Evolutionary conservation across 257 asterid genomes (phyloP).

Genomic region (Solanum pinnatisectum): DNA sequence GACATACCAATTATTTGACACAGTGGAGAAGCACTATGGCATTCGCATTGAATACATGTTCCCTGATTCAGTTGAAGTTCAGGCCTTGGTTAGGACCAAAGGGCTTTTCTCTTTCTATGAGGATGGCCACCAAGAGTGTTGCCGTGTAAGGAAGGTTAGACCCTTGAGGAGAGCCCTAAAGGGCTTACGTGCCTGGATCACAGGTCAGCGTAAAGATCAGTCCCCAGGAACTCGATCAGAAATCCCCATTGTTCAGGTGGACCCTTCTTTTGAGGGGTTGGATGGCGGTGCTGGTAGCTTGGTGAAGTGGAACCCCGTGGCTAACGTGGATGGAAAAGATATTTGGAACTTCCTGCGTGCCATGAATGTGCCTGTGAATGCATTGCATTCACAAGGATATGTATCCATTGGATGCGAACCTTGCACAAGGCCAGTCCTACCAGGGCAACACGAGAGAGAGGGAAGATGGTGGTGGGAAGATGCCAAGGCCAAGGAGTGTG

Average conservation of each 20-base stretch:
- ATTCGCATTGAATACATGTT: constrained; percentile 83
- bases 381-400: constrained; percentile 64
- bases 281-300: constrained; percentile 77
- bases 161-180: constrained; percentile 73
- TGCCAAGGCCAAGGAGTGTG: constrained; percentile 90
- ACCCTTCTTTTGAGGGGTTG: constrained; percentile 75
- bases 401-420: constrained; percentile 87
- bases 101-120: constrained; percentile 87
- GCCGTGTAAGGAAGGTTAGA: constrained; percentile 79
- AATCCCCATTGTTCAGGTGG: constrained; percentile 69
- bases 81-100: constrained; percentile 66
- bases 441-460: constrained; percentile 89
- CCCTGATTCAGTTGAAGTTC: constrained; percentile 77
- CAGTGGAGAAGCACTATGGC: constrained; percentile 66
- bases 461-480: constrained; percentile 99
- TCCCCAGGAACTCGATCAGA: constrained; percentile 93
- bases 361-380: constrained; percentile 71
- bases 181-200: constrained; percentile 83
- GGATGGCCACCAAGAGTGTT: constrained; percentile 93
- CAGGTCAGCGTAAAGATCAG: constrained; percentile 87
- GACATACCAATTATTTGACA: constrained; percentile 60
- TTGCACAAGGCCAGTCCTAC: constrained; percentile 75
- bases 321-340: constrained; percentile 53
- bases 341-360: constrained; percentile 68
- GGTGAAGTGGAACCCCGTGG: constrained; percentile 88